phyloP scores from a whole-genome alignment of 192 early-diverging fungal genomes.

The Coemansia sp. region DNA sequence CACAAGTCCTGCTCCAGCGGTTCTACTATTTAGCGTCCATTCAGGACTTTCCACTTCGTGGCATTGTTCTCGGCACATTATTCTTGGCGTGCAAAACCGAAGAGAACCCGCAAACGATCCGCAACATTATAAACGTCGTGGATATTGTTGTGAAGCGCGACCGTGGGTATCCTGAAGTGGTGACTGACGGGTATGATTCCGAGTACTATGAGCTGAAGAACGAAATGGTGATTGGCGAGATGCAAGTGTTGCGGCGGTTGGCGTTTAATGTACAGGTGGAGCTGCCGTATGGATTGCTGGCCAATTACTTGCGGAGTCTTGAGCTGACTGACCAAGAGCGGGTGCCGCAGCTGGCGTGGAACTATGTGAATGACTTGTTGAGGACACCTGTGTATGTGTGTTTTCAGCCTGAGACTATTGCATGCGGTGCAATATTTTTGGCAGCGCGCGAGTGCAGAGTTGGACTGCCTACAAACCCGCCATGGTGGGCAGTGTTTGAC shows the following conservation, averaged over 20 bases:
- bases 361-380: slow-evolving; percentile 89
- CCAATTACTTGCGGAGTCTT: slow-evolving; percentile 87
- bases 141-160: slow-evolving; percentile 68
- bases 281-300: slow-evolving; percentile 92
- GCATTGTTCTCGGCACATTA: slow-evolving; percentile 69
- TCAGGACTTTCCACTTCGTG: slow-evolving; percentile 66
- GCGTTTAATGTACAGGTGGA: slow-evolving; percentile 97
- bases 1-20: slow-evolving; percentile 90
- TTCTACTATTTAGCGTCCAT: slow-evolving; percentile 85
- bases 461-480: slow-evolving; percentile 67
- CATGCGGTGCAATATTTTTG: slow-evolving; percentile 83
- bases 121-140: slow-evolving; percentile 80
- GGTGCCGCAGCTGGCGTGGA: slow-evolving; percentile 89
- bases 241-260: slow-evolving; percentile 83
- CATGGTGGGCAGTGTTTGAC: slow-evolving; percentile 91
- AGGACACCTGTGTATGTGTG: slow-evolving; percentile 44
- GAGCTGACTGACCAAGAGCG: slow-evolving; percentile 70
- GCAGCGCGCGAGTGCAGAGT: slow-evolving; percentile 67
- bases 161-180: slow-evolving; percentile 51
- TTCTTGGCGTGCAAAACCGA: slow-evolving; percentile 81
- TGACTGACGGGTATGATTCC: slow-evolving; percentile 61
- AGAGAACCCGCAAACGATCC: slow-evolving; percentile 74
- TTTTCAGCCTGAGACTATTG: slow-evolving; percentile 65
- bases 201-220: slow-evolving; percentile 78
- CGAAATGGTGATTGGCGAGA: slow-evolving; percentile 76